Evolutionary conservation across 202 grass and related monocot genomes (phyloP).

Genomic region (Bolboschoenoplectus hybrid): DNA sequence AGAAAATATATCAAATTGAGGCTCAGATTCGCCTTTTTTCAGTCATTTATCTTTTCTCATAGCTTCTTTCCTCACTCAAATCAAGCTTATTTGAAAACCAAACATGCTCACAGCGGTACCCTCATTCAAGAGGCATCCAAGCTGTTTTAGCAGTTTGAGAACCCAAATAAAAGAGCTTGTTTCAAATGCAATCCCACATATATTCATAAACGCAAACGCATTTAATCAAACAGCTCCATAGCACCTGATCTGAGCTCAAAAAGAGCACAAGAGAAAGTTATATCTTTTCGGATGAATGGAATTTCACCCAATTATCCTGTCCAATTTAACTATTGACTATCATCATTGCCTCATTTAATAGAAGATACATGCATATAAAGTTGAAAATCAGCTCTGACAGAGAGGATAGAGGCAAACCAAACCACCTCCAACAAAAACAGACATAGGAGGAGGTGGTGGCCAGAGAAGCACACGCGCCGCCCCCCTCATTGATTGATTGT

Average conservation of each 20-base stretch:
- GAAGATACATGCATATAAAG: neutral
- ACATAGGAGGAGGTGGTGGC: neutral
- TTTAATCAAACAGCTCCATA: neutral
- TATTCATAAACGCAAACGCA: neutral
- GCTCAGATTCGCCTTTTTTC: slow-evolving; percentile 31
- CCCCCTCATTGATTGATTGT: too few relatives aligned
- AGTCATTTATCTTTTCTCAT: slow-evolving; percentile 1
- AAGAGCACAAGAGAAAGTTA: neutral
- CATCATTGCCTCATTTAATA: slow-evolving; percentile 12
- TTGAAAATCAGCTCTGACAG: neutral
- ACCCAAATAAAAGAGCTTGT: slow-evolving; percentile 1
- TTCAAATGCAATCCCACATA: neutral
- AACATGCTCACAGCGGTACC: slow-evolving; percentile 2
- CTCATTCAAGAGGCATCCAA: neutral
- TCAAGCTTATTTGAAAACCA: neutral
- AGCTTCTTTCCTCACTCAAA: slow-evolving; percentile 22
- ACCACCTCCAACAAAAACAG: neutral
- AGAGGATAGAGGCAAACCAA: neutral
- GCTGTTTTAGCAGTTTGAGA: neutral
- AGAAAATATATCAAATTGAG: neutral
- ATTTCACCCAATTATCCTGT: neutral
- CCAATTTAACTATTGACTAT: neutral
- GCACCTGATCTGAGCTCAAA: neutral
- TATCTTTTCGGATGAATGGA: neutral
- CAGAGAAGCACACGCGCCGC: too few relatives aligned